A percentile compares a stretch with the other conserved stretches of the same genome.
Conservation (phyloP, 805 yeast species). For the Schwanniomyces sp. region DNA sequence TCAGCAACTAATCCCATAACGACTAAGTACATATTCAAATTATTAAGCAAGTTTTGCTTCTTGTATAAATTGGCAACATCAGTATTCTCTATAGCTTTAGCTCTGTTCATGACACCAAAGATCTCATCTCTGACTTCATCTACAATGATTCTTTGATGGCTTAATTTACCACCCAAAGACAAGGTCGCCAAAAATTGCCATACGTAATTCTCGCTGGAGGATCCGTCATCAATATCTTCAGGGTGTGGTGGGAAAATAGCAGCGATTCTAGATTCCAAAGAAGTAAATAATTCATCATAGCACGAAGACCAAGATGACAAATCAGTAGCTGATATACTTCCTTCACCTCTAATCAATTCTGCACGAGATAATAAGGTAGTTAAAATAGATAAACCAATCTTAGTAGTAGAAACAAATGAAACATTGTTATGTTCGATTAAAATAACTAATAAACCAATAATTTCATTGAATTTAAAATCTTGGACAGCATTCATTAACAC, state of each 20-base stretch:
- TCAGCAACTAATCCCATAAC: conserved; percentile 96
- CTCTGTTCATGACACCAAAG: conserved; percentile 80
- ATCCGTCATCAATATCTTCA: conserved; percentile 56
- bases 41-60: conserved; percentile 63
- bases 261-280: conserved; percentile 74
- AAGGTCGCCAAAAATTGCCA: conserved; percentile 97
- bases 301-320: conserved; percentile 72
- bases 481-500: conserved; percentile 81
- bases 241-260: conserved; percentile 77
- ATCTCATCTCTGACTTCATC: conserved; percentile 93
- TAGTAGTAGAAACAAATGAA: conserved; percentile 64
- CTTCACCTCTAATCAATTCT: conserved; percentile 87
- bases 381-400: conserved; percentile 80
- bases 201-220: conserved; percentile 58
- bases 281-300: conserved; percentile 78
- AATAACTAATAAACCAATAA: conserved; percentile 71
- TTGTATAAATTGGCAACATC: conserved; percentile 44
- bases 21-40: conserved; percentile 87
- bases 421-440: conserved; percentile 71
- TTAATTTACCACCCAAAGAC: conserved; percentile 85
- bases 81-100: conserved; percentile 60
- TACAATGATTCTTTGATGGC: conserved; percentile 90
- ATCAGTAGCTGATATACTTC: conserved; percentile 53
- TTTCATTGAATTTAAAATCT: conserved; percentile 76
- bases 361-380: conserved; percentile 92